Evolutionary conservation across 2,329 filamentous ascomycete species (phyloP), one percentile per base, ranked within the genome.

Genomic region (Sporothrix brunneoviolacea): DNA sequence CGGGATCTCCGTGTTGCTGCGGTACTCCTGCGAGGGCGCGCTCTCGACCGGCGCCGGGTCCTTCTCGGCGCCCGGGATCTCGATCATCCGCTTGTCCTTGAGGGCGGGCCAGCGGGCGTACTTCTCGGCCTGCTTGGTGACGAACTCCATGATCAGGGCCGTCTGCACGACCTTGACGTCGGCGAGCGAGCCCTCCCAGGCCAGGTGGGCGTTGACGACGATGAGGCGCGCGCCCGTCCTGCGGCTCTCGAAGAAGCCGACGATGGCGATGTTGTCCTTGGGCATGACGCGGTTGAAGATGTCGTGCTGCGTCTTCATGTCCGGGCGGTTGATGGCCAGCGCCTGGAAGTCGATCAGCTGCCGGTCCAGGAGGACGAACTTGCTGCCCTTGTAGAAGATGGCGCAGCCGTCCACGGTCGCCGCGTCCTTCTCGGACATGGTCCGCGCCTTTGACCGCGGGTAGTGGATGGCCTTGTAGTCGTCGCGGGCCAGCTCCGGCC

Each of bases 281-380:
- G 91, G 91, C 93, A 96, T 97, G 54, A 98, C 86, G 24, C 93
- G 86, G 66, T 98, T 98, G 77, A 95, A 97, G 51, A 97, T 91
- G 62, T 98, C 93, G 64, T 95, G 88, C 62, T 95, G 89, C 51
- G 91, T 88, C 71, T 97, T 97, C 82, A 96, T 95, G 65, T 97
- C 93, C 3, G 91, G 88, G 57, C 93, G 79, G 64, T 94, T 93
- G 68, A 98, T 95, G 57, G 91, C 91, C 51, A 89, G 88, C 53
- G 88, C 86, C 33, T 87, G 84, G 64, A 96, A 95, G 67, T 96
- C 90, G 61, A 98, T 85, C 56, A 95, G 73, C 63, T 95, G 88
- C 72, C 96, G 96, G 71, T 97, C 91, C 21, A 98, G 79, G 53
- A 95, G 71, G 54, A 96, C 87, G 68, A 86, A 97, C 72, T 96